Evolutionary conservation across 2,329 filamentous ascomycete species (phyloP).

Genomic region (Rachicladosporium sp.): DNA sequence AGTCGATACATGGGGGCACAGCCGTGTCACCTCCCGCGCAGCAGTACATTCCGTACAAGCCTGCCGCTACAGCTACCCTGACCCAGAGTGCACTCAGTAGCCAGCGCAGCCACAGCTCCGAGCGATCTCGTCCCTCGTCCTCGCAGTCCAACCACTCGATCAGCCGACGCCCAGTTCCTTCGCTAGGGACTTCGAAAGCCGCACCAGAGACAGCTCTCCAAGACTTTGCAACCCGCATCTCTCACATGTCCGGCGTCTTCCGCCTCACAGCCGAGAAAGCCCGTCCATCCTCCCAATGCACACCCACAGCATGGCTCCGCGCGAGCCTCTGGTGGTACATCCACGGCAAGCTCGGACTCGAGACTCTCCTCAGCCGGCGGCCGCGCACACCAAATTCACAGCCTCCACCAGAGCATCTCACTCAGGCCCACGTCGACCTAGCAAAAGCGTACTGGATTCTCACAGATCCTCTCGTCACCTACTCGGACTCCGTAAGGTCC

Average conservation of each 20-base stretch:
- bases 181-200: slow-evolving; percentile 13
- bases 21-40: no score
- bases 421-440: slow-evolving; percentile 75
- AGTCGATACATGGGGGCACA: no score
- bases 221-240: slow-evolving; percentile 58
- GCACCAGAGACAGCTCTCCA: slow-evolving; percentile 54
- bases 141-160: slow-evolving; percentile 2
- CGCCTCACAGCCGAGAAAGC: slow-evolving; percentile 63
- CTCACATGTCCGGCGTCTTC: slow-evolving; percentile 65
- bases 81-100: no score
- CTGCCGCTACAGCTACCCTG: no score
- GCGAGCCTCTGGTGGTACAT: slow-evolving; percentile 84
- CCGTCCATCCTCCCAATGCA: slow-evolving; percentile 51
- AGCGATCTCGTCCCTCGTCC: no score
- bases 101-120: no score
- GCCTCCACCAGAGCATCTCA: slow-evolving; percentile 20
- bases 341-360: slow-evolving; percentile 63
- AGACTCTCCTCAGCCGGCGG: slow-evolving; percentile 47
- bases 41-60: no score
- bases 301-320: slow-evolving; percentile 48
- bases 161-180: not conserved
- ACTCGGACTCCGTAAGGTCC: no score
- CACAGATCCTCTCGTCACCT: slow-evolving; percentile 25
- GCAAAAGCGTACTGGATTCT: slow-evolving; percentile 78
- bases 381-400: no score